Evolutionary conservation across 192 early-diverging fungal species (phyloP).

Genomic region (Rhizoclosmatium sp.): DNA sequence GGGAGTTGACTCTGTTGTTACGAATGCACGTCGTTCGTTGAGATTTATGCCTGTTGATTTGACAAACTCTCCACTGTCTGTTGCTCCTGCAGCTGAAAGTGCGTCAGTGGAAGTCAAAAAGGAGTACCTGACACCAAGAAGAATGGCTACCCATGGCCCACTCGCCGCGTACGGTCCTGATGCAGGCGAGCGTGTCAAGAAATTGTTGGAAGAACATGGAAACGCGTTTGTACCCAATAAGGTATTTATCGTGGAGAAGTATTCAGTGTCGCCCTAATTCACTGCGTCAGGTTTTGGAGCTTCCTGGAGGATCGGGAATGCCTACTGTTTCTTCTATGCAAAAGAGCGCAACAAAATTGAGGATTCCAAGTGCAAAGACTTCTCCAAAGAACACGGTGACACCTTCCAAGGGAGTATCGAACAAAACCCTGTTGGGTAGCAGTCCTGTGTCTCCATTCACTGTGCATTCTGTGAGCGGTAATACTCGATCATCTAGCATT

Average conservation of each 20-base stretch:
- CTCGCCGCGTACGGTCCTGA: conserved; percentile 12
- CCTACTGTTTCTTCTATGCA: background rate
- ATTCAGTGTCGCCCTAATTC: background rate
- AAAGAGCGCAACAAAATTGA: background rate
- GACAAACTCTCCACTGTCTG: background rate
- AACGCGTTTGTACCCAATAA: conserved; percentile 42
- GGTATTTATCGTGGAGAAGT: background rate
- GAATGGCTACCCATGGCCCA: background rate
- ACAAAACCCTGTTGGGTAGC: background rate
- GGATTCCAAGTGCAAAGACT: background rate
- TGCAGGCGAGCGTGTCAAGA: conserved; percentile 15
- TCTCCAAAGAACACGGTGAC: background rate
- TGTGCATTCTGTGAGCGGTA: background rate
- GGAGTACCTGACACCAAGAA: background rate
- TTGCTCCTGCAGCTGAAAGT: background rate
- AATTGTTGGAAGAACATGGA: conserved; percentile 32
- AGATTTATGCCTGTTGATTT: conserved; percentile 25
- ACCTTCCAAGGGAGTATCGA: background rate
- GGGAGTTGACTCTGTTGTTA: conserved; percentile 40
- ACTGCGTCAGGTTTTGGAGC: background rate
- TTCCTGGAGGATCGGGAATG: too few relatives aligned
- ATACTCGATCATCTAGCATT: background rate
- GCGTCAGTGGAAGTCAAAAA: conserved; percentile 2
- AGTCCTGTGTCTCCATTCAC: background rate
- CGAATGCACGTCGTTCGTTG: conserved; percentile 35